Evolutionary conservation across 139 green algal genomes (phyloP), one percentile per base, ranked within the genome.

Genomic region (Auxenochlorella pyrenoidosa): DNA sequence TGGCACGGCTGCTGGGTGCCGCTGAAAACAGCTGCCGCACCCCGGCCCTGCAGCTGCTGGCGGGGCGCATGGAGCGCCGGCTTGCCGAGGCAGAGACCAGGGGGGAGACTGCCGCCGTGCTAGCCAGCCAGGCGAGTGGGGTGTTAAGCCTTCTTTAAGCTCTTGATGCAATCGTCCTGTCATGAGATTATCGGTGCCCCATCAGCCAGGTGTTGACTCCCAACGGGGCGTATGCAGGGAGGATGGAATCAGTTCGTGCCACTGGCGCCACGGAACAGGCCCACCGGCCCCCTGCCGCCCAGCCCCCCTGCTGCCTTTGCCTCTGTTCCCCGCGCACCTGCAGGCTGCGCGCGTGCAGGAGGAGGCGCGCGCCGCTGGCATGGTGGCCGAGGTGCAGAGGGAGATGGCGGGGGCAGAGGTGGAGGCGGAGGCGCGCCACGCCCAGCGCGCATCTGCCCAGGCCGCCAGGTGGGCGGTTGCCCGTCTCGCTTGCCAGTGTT

Each of bases 81-180:
- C 72, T 91, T 71, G 82, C 83, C 1, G 83, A 91, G 44, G 83
- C 88, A 0, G 73, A 91, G 26, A 78, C 83, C 1, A n/a, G 41
- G 19, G 82, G 34, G n/a, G 68, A 88, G 87, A 88, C 85, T 22
- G 80, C 82, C 18, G 28, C 75, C 8, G 65, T 54, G 63, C 66
- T 82, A 41, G 51, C 44, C 34, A 79, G 6, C 22, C 30, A 58
- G 71, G 44, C 1, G 60, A 34, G 82, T 60, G 68, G 5, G 12
- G 30, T 8, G 44, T 28, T 12, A 21, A 5, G 43, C 12, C 68
- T 32, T n/a, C 32, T 26, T 38, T n/a, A n/a, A n/a, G n/a, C n/a
- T n/a, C n/a, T n/a, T n/a, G n/a, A n/a, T n/a, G n/a, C n/a, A n/a
- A n/a, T n/a, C n/a, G n/a, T n/a, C n/a, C n/a, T n/a, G n/a, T n/a